Evolutionary conservation across 1,284 basidiomycete genomes (phyloP), one percentile per base, ranked within the genome.

Genomic region (Leccinum solheimii): DNA sequence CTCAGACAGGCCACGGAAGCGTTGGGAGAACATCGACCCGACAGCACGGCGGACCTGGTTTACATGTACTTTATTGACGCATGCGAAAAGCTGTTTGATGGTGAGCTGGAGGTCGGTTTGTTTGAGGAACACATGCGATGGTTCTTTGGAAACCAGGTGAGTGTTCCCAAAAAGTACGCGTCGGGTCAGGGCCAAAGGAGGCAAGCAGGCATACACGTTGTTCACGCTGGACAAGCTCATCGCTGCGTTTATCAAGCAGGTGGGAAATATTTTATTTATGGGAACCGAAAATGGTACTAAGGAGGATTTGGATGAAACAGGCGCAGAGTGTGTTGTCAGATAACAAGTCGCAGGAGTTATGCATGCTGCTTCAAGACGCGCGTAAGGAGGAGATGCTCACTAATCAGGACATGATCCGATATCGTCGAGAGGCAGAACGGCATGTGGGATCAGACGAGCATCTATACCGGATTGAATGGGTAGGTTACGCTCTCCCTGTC

Each of bases 51-150:
- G 32, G 87, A 88, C 65, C 81, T 89, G 74, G 88, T 94, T 66
- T 98, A 98, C 78, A 82, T 88, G 77, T 95, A 96, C 70, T 82
- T 97, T 53, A 81, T 98, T 51, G 93, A 91, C 64, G 89, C 94
- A n/a, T 93, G 92, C 73, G 95, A 97, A 77, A 93, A 94, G 79
- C 76, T 97, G 55, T 98, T 98, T 71, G 94, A 95, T 70, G 90
- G 86, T 63, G 95, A 98, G 72, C 82, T 98, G 64, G 97, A 98
- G 76, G 91, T 91, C 71, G 80, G 83, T 32, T 87, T 88, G 19
- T 98, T 95, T 72, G 97, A 99, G 75, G 97, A 99, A 74, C 92
- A 94, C 69, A 88, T 97, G 83, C 81, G 97, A 62, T 94, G 93
- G 86, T 96, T 99, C 84, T 98, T 97, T 80, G 94, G 95, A 36